Conservation (phyloP, 2,329 filamentous ascomycete species). For the Zymoseptoria pseudotritici region DNA sequence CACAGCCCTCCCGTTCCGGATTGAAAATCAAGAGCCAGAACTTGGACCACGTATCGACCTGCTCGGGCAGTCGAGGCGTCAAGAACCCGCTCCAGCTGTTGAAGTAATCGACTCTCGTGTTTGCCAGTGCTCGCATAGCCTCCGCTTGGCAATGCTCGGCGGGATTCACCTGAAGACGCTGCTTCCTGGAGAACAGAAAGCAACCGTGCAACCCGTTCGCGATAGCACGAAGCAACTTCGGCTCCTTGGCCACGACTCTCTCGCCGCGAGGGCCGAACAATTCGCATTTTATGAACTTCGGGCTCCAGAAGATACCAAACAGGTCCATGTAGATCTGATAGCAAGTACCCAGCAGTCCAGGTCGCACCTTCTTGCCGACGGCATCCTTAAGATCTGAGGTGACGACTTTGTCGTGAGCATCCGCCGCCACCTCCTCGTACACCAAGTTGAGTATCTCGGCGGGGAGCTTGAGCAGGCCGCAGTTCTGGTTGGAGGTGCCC, state of each 20-base stretch:
- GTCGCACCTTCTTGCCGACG: not conserved
- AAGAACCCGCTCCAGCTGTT: too few relatives aligned
- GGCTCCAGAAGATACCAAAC: not conserved
- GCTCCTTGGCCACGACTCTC: not conserved
- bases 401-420: not conserved
- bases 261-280: not conserved
- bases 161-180: too few relatives aligned
- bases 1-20: too few relatives aligned
- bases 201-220: not conserved
- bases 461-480: not conserved
- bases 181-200: too few relatives aligned
- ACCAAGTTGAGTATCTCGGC: constrained; percentile 1
- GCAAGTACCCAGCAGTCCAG: not conserved
- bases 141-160: too few relatives aligned
- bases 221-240: not conserved
- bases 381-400: not conserved
- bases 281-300: not conserved
- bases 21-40: too few relatives aligned
- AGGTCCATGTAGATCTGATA: not conserved
- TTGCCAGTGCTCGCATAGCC: too few relatives aligned
- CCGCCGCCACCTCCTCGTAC: constrained; percentile 1
- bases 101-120: too few relatives aligned
- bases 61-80: too few relatives aligned
- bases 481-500: not conserved
- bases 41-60: too few relatives aligned